Percentiles rank a stretch among this genome's conserved stretches.
Evolutionary conservation across 495 filamentous ascomycete genomes (phyloP).

Genomic region (Neurospora tetrasperma): DNA sequence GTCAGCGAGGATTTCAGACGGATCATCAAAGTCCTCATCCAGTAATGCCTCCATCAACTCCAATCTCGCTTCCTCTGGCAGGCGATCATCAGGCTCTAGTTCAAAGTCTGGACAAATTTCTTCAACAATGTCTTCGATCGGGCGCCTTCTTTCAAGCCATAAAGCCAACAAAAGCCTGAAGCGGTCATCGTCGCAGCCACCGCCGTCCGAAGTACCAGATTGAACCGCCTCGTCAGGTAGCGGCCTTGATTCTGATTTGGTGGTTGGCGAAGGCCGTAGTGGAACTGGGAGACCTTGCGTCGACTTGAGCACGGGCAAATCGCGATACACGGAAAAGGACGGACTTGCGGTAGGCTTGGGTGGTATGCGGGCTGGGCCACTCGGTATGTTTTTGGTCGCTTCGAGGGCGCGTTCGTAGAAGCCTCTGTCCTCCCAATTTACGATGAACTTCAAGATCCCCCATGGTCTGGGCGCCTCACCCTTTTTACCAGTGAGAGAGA

Average conservation of each 20-base stretch:
- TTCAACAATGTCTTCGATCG: background rate
- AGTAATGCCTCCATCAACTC: background rate
- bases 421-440: background rate
- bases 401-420: background rate
- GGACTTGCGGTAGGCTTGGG: conserved; percentile 25
- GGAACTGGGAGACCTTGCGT: background rate
- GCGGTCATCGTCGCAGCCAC: background rate
- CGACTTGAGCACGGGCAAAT: conserved; percentile 30
- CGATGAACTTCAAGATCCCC: background rate
- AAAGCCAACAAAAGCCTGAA: background rate
- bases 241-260: background rate
- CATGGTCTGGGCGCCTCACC: background rate
- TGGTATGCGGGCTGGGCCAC: background rate
- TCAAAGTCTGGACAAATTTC: background rate
- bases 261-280: background rate
- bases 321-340: conserved; percentile 33
- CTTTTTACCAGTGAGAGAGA: background rate
- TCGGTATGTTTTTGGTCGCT: background rate
- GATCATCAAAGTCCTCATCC: background rate
- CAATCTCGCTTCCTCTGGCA: background rate
- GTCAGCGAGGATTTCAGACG: background rate
- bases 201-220: background rate
- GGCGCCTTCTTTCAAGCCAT: background rate
- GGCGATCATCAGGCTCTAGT: background rate
- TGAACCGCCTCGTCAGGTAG: background rate